These are phyloP conservation scores for Camillea tinctor DNA, from an alignment of 2,329 filamentous ascomycete species.

Conservation along the genomic window DNA sequence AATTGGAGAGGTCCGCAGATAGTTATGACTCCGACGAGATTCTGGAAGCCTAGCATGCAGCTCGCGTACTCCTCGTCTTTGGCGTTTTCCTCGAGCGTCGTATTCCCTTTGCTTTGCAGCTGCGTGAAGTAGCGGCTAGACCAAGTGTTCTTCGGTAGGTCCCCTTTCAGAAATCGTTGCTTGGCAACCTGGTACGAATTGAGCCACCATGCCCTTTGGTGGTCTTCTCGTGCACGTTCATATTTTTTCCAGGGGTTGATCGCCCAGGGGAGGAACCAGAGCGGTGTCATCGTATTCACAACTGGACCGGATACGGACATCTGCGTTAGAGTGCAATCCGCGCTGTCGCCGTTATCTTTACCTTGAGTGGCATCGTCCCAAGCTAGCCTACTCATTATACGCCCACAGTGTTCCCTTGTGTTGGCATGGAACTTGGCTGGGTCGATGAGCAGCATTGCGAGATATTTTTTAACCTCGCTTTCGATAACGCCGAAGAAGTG, in stretches of 20 bases:
- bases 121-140: constrained; percentile 47
- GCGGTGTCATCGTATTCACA: constrained; percentile 48
- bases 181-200: constrained; percentile 41
- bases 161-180: constrained; percentile 38
- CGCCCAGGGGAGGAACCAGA: constrained; percentile 44
- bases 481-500: constrained; percentile 51
- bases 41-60: constrained; percentile 53
- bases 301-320: constrained; percentile 53
- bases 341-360: constrained; percentile 44
- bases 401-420: constrained; percentile 49
- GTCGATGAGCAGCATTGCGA: constrained; percentile 46
- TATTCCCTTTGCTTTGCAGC: constrained; percentile 40
- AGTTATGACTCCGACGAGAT: constrained; percentile 50
- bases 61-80: constrained; percentile 46
- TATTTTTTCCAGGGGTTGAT: constrained; percentile 49
- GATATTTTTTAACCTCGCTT: constrained; percentile 43
- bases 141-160: constrained; percentile 47
- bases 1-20: constrained; percentile 50
- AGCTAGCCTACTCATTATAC: constrained; percentile 49
- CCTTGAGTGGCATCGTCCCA: constrained; percentile 51
- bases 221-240: constrained; percentile 43
- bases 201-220: constrained; percentile 47
- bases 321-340: constrained; percentile 46
- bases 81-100: constrained; percentile 38
- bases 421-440: constrained; percentile 45